These are phyloP conservation scores for Cladosporium sp. DNA, from an alignment of 2,329 filamentous ascomycete genomes.

Conservation along the genomic window DNA sequence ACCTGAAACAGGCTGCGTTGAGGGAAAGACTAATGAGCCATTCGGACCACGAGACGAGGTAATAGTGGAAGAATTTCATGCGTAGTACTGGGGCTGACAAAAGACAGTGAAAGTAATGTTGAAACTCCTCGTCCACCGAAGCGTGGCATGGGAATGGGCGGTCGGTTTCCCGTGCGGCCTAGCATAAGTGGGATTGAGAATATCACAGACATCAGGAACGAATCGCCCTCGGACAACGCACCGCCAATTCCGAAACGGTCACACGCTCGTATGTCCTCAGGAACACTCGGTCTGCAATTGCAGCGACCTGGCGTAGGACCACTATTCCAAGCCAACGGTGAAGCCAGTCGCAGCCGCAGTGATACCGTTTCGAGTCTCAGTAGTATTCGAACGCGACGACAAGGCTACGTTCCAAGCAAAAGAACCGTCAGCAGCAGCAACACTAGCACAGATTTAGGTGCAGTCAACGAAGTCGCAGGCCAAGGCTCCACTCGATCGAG, in stretches of 20 bases:
- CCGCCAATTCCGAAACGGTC: conserved; percentile 79
- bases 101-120: conserved; percentile 62
- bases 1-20: conserved; percentile 50
- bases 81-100: background rate
- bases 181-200: conserved; percentile 66
- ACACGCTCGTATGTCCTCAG: conserved; percentile 62
- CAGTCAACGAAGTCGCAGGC: conserved; percentile 28
- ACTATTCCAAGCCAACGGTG: conserved; percentile 59
- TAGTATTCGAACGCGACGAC: conserved; percentile 57
- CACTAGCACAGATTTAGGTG: conserved; percentile 41
- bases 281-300: conserved; percentile 39
- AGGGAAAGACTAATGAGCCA: conserved; percentile 29
- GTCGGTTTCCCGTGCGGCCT: conserved; percentile 65
- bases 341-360: conserved; percentile 65
- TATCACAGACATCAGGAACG: conserved; percentile 57
- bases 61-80: background rate
- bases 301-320: conserved; percentile 71
- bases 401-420: conserved; percentile 61
- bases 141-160: conserved; percentile 52
- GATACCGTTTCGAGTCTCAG: conserved; percentile 55
- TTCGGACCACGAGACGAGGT: conserved; percentile 32
- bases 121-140: conserved; percentile 75
- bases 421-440: conserved; percentile 31
- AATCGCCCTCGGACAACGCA: conserved; percentile 62
- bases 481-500: conserved; percentile 39